phyloP scores from a whole-genome alignment of 805 yeast genomes.

The Hanseniaspora clermontiae region DNA sequence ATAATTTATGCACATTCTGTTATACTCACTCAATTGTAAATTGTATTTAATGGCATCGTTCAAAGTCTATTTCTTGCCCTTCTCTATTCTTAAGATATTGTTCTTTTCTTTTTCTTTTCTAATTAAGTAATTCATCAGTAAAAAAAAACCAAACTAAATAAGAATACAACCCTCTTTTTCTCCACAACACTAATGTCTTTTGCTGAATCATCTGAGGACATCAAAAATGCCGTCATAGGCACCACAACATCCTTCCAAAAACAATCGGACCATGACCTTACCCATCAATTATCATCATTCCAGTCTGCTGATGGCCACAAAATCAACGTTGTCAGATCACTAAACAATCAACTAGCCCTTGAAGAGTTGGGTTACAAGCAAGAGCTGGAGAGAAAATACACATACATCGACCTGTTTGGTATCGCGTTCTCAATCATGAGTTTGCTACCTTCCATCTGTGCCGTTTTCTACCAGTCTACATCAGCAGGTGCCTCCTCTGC shows the following conservation, averaged over 20 bases:
- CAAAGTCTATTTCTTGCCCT: no score
- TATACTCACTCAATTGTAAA: no score
- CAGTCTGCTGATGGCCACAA: slow-evolving; percentile 9
- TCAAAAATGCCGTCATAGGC: background rate
- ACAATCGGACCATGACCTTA: background rate
- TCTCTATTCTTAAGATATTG: no score
- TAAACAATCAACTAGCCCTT: slow-evolving; percentile 15
- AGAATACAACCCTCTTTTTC: background rate
- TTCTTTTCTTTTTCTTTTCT: no score
- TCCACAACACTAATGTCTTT: background rate
- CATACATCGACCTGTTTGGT: slow-evolving; percentile 54
- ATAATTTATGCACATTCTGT: no score
- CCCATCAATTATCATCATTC: slow-evolving; percentile 6
- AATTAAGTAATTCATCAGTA: no score
- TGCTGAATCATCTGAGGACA: background rate
- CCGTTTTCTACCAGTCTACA: slow-evolving; percentile 38
- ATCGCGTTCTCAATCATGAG: slow-evolving; percentile 64
- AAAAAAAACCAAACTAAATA: background rate
- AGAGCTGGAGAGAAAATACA: slow-evolving; percentile 51
- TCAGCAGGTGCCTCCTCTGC: slow-evolving; percentile 46
- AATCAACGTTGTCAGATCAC: slow-evolving; percentile 10
- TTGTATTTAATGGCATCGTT: no score
- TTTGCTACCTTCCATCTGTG: slow-evolving; percentile 44
- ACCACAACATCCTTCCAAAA: background rate
- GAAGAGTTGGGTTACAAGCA: slow-evolving; percentile 58